Conservation (phyloP, 139 green algal genomes). For the Marvania coccoides region DNA sequence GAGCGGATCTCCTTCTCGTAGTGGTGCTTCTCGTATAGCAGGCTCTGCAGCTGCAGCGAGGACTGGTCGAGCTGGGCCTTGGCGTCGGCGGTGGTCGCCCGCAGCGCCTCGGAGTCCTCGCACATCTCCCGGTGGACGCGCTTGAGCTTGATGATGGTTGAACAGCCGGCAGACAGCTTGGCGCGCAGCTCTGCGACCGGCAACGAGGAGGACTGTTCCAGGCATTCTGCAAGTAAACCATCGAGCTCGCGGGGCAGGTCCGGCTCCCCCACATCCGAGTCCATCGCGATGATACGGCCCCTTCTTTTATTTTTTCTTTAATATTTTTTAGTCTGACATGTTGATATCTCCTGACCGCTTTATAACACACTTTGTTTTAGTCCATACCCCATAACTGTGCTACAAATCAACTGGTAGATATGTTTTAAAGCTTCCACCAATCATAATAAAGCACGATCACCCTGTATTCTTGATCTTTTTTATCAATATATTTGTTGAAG, state of each 20-base stretch:
- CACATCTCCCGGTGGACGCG: slow-evolving; percentile 14
- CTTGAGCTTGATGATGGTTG: slow-evolving; percentile 17
- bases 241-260: not conserved
- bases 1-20: slow-evolving; percentile 64
- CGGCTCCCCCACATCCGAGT: too few relatives aligned
- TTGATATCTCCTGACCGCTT: too few relatives aligned
- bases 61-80: slow-evolving; percentile 47
- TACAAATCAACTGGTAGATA: too few relatives aligned
- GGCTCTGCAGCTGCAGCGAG: slow-evolving; percentile 55
- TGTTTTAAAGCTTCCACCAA: too few relatives aligned
- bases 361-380: too few relatives aligned
- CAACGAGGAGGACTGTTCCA: not conserved
- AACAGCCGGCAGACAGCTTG: not conserved
- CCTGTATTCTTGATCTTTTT: too few relatives aligned
- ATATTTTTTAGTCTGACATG: too few relatives aligned
- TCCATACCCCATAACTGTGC: too few relatives aligned
- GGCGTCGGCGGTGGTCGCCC: slow-evolving; percentile 39
- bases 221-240: not conserved
- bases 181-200: not conserved
- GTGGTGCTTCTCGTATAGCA: slow-evolving; percentile 62
- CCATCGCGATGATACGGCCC: too few relatives aligned
- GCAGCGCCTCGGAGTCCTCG: slow-evolving; percentile 33
- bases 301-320: too few relatives aligned
- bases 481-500: too few relatives aligned
- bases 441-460: too few relatives aligned